Base-by-base conservation (phyloP, 1,284 basidiomycete genomes). In the Apiotrichum porosum region DNA sequence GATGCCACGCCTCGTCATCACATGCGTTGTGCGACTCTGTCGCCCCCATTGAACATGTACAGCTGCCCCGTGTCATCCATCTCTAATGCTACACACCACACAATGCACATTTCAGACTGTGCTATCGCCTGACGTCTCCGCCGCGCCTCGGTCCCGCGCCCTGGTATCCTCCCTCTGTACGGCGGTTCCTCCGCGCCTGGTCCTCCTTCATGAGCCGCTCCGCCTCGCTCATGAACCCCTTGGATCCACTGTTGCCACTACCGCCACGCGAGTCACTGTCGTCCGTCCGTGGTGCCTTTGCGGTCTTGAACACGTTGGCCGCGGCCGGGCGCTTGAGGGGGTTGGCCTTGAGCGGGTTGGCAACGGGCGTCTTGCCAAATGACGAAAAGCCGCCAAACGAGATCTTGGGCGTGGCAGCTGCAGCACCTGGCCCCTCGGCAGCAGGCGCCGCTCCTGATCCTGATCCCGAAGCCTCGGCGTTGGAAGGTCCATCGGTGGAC, bases 161-260 rank as follows among this genome's bases (percentile, higher is more conserved):
- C 23, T 38, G 31, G 22, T 51, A 51, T n/a, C 46, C 40, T 5
- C 43, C 47, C 23, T 48, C 42, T 18, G 53, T 47, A 9, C 54
- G 49, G 17, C 39, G 45, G 13, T 46, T 38, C 71, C 90, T 90
- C 61, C 87, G 77, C 68, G 88, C 86, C 72, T 86, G 85, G 42
- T 94, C 90, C 72, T 93, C 91, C 48, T 83, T 65, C 52, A 93
- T 90, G 49, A 94, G 73, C 53, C 81, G 77, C 72, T 94, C 90
- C n/a, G 86, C 85, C 18, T 85, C 86, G 56, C 83, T 82, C 79
- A 89, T 81, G 39, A 71, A 74, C 31, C 61, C 58, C 24, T 81
- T 76, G 28, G n/a, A n/a, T n/a, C n/a, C 77, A 69, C 22, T 79
- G 80, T 48, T 39, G 39, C 63, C 70, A 80, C 82, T 56, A 10